These are phyloP conservation scores for Chaetomium fimeti DNA, from an alignment of 495 filamentous ascomycete genomes.

Conservation along the genomic window DNA sequence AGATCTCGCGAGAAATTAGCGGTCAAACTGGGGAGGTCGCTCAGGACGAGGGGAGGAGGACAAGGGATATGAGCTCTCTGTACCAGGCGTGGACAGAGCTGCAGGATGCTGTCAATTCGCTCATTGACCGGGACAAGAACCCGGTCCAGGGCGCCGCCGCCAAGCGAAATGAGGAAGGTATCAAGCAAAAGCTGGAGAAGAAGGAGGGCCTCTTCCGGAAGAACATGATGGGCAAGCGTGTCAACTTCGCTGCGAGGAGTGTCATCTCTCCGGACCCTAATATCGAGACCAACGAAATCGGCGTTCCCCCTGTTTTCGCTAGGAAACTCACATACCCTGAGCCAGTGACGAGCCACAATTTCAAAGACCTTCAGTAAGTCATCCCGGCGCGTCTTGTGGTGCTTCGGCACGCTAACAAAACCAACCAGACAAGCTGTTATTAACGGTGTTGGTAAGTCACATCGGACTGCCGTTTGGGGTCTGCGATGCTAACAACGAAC, in stretches of 20 bases:
- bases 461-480: constrained; percentile 52
- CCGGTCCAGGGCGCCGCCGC: constrained; percentile 71
- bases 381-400: neutral
- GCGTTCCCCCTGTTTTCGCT: constrained; percentile 95
- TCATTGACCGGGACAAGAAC: constrained; percentile 85
- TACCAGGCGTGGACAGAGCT: constrained; percentile 68
- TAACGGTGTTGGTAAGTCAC: constrained; percentile 88
- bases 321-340: constrained; percentile 96
- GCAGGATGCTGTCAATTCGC: constrained; percentile 84
- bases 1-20: constrained; percentile 69
- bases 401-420: neutral
- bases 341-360: constrained; percentile 95
- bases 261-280: constrained; percentile 99
- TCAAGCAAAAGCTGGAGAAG: constrained; percentile 98
- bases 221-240: constrained; percentile 99
- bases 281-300: constrained; percentile 98
- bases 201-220: constrained; percentile 98
- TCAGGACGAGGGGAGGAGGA: constrained; percentile 42
- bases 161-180: constrained; percentile 72
- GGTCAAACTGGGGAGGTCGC: constrained; percentile 42
- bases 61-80: constrained; percentile 45
- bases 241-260: constrained; percentile 95
- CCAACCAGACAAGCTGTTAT: constrained; percentile 70
- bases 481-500: neutral
- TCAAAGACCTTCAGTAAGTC: constrained; percentile 72